Base-by-base conservation (phyloP, 371 early-diverging fungal genomes). In the Catenaria anguillulae region DNA sequence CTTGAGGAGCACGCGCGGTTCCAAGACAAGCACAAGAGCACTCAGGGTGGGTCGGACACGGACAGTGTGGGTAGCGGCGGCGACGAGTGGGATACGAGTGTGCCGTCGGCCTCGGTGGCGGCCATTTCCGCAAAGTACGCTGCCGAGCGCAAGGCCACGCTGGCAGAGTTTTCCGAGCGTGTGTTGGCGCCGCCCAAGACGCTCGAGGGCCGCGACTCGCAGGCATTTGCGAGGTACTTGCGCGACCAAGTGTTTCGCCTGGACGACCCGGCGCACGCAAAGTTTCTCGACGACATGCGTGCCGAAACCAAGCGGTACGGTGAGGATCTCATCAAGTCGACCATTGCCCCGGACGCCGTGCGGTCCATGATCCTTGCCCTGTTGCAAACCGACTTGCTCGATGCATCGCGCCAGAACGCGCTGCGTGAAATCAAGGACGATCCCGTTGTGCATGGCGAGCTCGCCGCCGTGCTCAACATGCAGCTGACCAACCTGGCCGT, bases 401-500 rank as follows among this genome's bases (percentile, higher is more conserved):
- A 48, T 21, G 23, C 26, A 10, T 19, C 29, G 4, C 55, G 58
- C 33, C 31, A 24, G 17, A 19, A 21, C 2, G 60, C 55, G 34
- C 43, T 63, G 31, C 63, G 55, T 24, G 56, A 43, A n/a, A 24
- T 66, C 60, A 54, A 50, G 31, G 54, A 60, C 37, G 63, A 65
- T 54, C 36, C 36, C 21, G 40, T 59, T 4, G 52, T 60, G 23
- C 48, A 48, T 17, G 43, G 43, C 31, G 66, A 66, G 40, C 46
- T 64, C 13, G 64, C 60, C 6, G 50, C 65, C 4, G 34, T 66
- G 13, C 35, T 66, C 19, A 60, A 61, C 35, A 66, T 55, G 31
- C n/a, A 54, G 23, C 35, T 66, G 31, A 59, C 24, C 23, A 43
- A 29, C 1, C n/a, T 64, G 61, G 64, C 60, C n/a, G 29, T 12